These are phyloP conservation scores for Erodium texanum DNA, from an alignment of 441 rosid genomes.

Conservation along the genomic window DNA sequence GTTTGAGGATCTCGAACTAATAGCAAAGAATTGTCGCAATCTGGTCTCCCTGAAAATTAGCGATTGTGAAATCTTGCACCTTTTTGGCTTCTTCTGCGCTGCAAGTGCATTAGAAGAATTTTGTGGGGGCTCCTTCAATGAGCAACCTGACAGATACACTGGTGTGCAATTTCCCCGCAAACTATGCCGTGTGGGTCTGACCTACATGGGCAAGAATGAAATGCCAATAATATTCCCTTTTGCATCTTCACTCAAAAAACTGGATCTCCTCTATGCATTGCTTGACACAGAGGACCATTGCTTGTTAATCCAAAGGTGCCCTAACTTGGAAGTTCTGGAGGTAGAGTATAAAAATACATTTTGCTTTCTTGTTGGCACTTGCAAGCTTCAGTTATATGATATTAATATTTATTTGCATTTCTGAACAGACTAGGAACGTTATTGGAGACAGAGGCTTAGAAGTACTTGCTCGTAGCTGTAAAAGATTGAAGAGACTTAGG, in stretches of 20 bases:
- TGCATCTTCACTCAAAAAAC: conserved; percentile 52
- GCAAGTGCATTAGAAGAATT: conserved; percentile 72
- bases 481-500: conserved; percentile 65
- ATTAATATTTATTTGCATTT: conserved; percentile 3
- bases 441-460: conserved; percentile 89
- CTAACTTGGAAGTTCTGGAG: conserved; percentile 90
- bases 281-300: conserved; percentile 84
- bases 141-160: conserved; percentile 39
- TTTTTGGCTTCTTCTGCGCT: conserved; percentile 51
- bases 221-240: conserved; percentile 72
- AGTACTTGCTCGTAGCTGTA: conserved; percentile 63
- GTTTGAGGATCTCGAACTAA: conserved; percentile 55
- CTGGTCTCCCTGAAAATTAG: conserved; percentile 63
- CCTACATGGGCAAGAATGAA: conserved; percentile 61
- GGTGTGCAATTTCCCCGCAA: conserved; percentile 45
- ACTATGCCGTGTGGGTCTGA: conserved; percentile 59
- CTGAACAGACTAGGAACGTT: conserved; percentile 74
- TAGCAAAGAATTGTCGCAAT: conserved; percentile 58
- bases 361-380: neutral
- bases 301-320: conserved; percentile 58
- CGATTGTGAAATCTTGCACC: conserved; percentile 61
- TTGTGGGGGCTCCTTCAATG: conserved; percentile 68
- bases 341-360: conserved; percentile 31
- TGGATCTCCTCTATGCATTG: conserved; percentile 78
- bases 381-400: neutral